Evolutionary conservation across 768 basidiomycete species (phyloP), one percentile per base, ranked within the genome.

Genomic region (Trametes gibbosa): DNA sequence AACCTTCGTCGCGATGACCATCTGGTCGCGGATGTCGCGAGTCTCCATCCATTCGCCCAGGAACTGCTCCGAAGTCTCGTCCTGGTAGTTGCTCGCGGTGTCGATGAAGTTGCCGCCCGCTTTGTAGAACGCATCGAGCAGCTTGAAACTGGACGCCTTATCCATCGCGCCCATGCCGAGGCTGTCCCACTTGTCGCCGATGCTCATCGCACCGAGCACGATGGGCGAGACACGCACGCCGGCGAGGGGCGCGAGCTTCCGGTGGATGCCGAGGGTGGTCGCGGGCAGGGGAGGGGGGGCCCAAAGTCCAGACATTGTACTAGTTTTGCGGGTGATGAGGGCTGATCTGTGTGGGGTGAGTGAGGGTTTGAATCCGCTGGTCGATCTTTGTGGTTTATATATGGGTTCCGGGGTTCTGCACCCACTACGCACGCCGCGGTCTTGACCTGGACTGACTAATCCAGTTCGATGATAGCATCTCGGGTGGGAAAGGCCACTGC

Each of bases 41-140:
- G 59, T 59, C 53, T 70, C 64, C 68, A 73, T 70, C 75, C 75
- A 76, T 53, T 76, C 75, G 13, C 75, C 75, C 27, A 76, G 65
- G 61, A 72, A 73, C 55, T 63, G 52, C 58, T 76, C 74, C 19
- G 62, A 65, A 50, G 71, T 53, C 19, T 66, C 74, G 37, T 70
- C 62, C 63, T 72, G 69, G 35, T 53, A 54, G 53, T 8, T 16
- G 49, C 76, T 80, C 10, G 78, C 73, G 2, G 79, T 78, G 19
- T 79, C 75, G 57, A 80, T 76, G 51, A 73, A 74, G 66, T 79
- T 77, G 12, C 81, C 80, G 8, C 81, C 80, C 0, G 70, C 70
- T 10, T 55, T 29, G 24, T 46, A 39, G 37, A 14, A 39, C 37
- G 37, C 37, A 14, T 39, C 37, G 37, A 39, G 37, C 5, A 39